Base-by-base conservation (phyloP, 1,139 yeast species). In the Pichia sorboxylosa region DNA sequence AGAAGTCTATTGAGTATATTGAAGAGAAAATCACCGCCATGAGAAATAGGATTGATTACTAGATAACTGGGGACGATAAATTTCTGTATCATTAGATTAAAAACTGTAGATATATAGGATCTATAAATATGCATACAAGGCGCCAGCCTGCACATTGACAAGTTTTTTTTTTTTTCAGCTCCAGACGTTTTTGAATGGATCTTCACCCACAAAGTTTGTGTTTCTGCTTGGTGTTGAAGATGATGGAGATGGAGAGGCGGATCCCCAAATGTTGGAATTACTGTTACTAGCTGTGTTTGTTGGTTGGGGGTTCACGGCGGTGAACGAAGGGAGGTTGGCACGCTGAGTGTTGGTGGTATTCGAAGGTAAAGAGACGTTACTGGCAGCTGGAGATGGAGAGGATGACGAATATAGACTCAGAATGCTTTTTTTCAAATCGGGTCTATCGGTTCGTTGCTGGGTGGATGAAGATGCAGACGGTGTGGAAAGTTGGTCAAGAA, bases 381-480 rank as follows among this genome's bases (percentile, higher is more conserved):
- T 32, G 8, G 7, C n/a, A 9, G 26, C 11, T 16, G 10, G 28
- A 5, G 49, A 40, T 21, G 48, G 44, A 9, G 58, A 35, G 18
- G 90, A 83, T 3, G 82, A 69, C 2, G 96, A 79, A 53, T 90
- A 90, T 37, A 90, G 66, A 15, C 96, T 84, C 39, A 90, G 61
- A 41, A 90, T 90, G 1, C 95, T 82, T 57, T 83, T 83, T 52
- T 90, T 90, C 54, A 90, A 66, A 50, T 87, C 96, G n/a, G 80
- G 77, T 39, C 82, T 61, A 14, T 63, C 42, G 25, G 46, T 49
- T 17, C 44, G 36, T 22, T 27, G 34, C 4, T 40, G 39, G 17
- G 20, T 33, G 26, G 17, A 41, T 16, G 27, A 46, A 13, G 13
- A 15, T 10, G 13, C 24, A 4, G 28, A 11, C 16, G 30, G 31